phyloP scores from a whole-genome alignment of 2,329 filamentous ascomycete species.

The Alternaria arborescens region DNA sequence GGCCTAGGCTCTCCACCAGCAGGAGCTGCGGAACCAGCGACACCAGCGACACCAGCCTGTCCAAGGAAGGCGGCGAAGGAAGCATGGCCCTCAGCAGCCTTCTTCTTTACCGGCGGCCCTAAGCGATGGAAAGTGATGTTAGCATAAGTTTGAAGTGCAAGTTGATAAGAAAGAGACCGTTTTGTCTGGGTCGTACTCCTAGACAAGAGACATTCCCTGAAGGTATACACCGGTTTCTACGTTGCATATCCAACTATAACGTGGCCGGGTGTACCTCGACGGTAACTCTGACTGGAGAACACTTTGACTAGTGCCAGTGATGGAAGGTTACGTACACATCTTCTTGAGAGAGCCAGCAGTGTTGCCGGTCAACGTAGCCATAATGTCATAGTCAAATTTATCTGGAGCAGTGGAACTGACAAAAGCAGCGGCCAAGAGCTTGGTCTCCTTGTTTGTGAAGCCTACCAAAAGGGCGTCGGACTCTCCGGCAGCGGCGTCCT shows the following conservation, averaged over 20 bases:
- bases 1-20: slow-evolving; percentile 18
- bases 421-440: slow-evolving; percentile 44
- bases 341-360: slow-evolving; percentile 45
- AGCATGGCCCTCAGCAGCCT: slow-evolving; percentile 32
- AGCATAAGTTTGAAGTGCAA: neutral
- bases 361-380: slow-evolving; percentile 41
- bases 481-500: slow-evolving; percentile 17
- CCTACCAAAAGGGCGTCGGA: slow-evolving; percentile 22
- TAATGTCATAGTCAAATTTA: slow-evolving; percentile 45
- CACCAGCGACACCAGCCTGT: neutral
- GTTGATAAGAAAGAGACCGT: neutral
- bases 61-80: slow-evolving; percentile 39
- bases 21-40: neutral
- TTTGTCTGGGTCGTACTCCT: too few species aligned
- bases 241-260: too few species aligned
- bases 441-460: slow-evolving; percentile 37
- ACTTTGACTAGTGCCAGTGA: neutral
- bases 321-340: slow-evolving; percentile 26
- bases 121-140: neutral
- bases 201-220: too few species aligned
- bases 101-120: slow-evolving; percentile 42
- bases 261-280: too few species aligned
- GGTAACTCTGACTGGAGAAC: neutral
- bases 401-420: slow-evolving; percentile 34
- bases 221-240: too few species aligned